A percentile compares a stretch with the other conserved stretches of the same genome.
Conservation (phyloP, 371 early-diverging fungal species). For the Cokeromyces recurvatus region DNA sequence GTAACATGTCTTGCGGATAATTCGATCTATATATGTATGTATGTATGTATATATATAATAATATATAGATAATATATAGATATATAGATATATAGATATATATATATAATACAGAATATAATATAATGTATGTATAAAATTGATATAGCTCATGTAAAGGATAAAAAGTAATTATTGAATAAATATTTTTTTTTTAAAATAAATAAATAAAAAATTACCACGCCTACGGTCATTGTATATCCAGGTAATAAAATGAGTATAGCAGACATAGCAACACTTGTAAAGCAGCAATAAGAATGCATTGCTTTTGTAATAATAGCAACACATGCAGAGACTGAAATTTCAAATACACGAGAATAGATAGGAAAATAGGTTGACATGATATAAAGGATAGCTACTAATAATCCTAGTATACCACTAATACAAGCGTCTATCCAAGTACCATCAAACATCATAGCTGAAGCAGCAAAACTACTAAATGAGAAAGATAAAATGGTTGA, state of each 20-base stretch:
- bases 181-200: background rate
- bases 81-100: too few species aligned
- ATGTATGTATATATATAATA: too few species aligned
- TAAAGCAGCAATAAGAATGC: constrained; percentile 33
- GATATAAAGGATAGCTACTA: constrained; percentile 27
- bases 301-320: constrained; percentile 32
- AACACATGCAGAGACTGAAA: constrained; percentile 32
- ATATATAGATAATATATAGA: too few species aligned
- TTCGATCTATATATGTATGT: too few species aligned
- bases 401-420: constrained; percentile 23
- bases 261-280: constrained; percentile 31
- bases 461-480: constrained; percentile 26
- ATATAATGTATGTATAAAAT: too few species aligned
- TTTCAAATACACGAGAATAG: constrained; percentile 41
- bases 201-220: constrained; percentile 22
- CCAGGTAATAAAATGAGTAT: constrained; percentile 66
- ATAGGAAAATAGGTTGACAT: constrained; percentile 29
- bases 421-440: constrained; percentile 35
- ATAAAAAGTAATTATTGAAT: background rate
- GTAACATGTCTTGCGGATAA: constrained; percentile 68
- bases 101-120: too few species aligned
- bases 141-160: too few species aligned
- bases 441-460: constrained; percentile 32
- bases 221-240: constrained; percentile 62
- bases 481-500: constrained; percentile 19